phyloP scores from a whole-genome alignment of 805 yeast genomes.

The Starmerella asiatica region DNA sequence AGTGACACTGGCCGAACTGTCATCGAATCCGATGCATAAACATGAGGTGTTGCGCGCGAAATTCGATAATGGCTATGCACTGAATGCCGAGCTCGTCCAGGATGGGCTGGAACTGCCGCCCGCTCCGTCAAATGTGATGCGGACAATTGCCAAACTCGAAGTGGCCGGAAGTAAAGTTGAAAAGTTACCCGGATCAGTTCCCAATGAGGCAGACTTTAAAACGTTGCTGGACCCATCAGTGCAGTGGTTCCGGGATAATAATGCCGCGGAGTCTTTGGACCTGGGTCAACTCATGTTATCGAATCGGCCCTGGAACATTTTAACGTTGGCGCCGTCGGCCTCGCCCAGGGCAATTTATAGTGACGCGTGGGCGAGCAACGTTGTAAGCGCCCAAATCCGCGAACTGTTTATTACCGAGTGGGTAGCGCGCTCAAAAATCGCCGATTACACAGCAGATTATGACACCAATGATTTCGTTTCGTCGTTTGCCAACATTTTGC shows the following conservation, averaged over 20 bases:
- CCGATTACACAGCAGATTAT: slow-evolving; percentile 31
- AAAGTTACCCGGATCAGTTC: slow-evolving; percentile 10
- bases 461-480: slow-evolving; percentile 29
- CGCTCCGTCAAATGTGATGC: slow-evolving; percentile 20
- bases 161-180: not conserved
- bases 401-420: slow-evolving; percentile 29
- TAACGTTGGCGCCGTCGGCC: slow-evolving; percentile 24
- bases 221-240: slow-evolving; percentile 20
- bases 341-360: slow-evolving; percentile 3
- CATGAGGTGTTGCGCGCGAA: slow-evolving; percentile 24
- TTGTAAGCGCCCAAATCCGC: slow-evolving; percentile 29
- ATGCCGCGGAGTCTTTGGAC: slow-evolving; percentile 16
- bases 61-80: slow-evolving; percentile 28
- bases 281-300: slow-evolving; percentile 21
- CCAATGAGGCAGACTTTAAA: slow-evolving; percentile 15
- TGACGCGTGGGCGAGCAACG: slow-evolving; percentile 26
- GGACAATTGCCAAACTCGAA: slow-evolving; percentile 14
- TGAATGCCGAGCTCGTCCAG: slow-evolving; percentile 28
- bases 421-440: slow-evolving; percentile 24
- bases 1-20: slow-evolving; percentile 28
- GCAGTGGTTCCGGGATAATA: slow-evolving; percentile 19
- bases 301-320: slow-evolving; percentile 28
- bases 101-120: slow-evolving; percentile 28
- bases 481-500: slow-evolving; percentile 25
- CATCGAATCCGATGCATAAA: slow-evolving; percentile 17